Evolutionary conservation across 2,329 filamentous ascomycete species (phyloP).

Genomic region (Fusarium floridanum): DNA sequence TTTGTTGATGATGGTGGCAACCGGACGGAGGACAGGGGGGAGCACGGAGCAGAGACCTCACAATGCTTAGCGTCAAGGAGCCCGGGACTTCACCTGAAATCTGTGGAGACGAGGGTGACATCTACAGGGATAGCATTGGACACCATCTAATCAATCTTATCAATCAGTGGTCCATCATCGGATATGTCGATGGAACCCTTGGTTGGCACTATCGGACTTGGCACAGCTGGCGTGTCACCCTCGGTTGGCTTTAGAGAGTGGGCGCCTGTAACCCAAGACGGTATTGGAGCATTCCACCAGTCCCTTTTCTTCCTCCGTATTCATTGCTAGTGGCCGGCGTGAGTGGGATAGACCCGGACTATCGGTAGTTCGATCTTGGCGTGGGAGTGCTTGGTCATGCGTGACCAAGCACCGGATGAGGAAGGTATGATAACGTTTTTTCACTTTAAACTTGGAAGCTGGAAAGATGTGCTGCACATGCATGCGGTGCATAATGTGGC

Average conservation of each 20-base stretch:
- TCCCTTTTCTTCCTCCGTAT: neutral
- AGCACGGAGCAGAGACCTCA: neutral
- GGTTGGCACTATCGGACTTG: neutral
- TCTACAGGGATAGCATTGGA: neutral
- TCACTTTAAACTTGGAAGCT: neutral
- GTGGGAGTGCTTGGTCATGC: neutral
- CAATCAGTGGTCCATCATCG: neutral
- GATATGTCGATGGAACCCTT: neutral
- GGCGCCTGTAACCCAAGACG: neutral
- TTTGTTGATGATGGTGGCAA: neutral
- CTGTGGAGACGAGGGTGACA: neutral
- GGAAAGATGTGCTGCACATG: neutral
- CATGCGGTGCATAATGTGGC: neutral
- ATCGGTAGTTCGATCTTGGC: neutral
- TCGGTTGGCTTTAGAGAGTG: neutral
- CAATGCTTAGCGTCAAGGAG: conserved; percentile 5
- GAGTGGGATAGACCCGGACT: neutral
- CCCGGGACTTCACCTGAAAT: conserved; percentile 5
- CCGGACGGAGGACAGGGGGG: neutral
- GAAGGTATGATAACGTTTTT: neutral
- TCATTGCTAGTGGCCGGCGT: neutral
- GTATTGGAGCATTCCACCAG: neutral
- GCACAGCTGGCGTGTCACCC: neutral
- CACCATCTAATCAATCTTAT: conserved; percentile 6
- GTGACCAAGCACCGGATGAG: neutral